A percentile compares a stretch with the other conserved stretches of the same genome.
phyloP scores from a whole-genome alignment of 163 green algal genomes.

The Chloromonas sp. region DNA sequence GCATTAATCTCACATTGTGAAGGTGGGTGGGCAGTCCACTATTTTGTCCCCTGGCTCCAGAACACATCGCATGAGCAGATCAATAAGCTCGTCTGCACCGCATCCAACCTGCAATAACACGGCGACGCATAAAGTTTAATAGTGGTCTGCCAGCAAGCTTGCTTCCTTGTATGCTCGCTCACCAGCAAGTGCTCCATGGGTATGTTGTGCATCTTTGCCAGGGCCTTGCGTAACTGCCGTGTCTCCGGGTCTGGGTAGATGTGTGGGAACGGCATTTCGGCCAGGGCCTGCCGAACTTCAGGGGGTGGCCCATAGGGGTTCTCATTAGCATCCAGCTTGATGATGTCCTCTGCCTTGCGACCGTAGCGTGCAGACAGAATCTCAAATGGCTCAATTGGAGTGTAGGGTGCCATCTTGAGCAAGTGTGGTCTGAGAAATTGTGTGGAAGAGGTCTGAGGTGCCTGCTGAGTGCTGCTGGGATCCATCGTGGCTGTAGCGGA shows the following conservation, averaged over 20 bases:
- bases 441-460: not conserved
- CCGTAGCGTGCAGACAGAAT: constrained; percentile 80
- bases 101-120: constrained; percentile 76
- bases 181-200: constrained; percentile 86
- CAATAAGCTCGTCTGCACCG: constrained; percentile 97
- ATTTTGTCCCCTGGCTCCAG: constrained; percentile 91
- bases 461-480: too few species aligned
- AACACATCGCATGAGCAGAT: constrained; percentile 93
- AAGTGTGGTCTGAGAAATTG: constrained; percentile 86
- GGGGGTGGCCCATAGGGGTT: constrained; percentile 97
- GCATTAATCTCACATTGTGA: constrained; percentile 14
- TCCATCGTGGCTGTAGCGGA: not conserved
- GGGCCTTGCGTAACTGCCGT: constrained; percentile 62
- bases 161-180: constrained; percentile 7
- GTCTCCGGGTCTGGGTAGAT: constrained; percentile 98
- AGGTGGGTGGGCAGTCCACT: constrained; percentile 83
- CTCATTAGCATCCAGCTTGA: constrained; percentile 99
- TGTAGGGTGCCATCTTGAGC: constrained; percentile 86
- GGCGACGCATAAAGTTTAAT: too few species aligned
- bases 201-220: constrained; percentile 72
- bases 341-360: constrained; percentile 77
- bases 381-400: constrained; percentile 92
- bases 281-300: constrained; percentile 82
- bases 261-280: constrained; percentile 83
- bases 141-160: too few species aligned